Percentiles rank a stretch among this genome's conserved stretches.
Evolutionary conservation across 352 stramenopile genomes (phyloP).

Genomic region (Globisporangium okanoganense): DNA sequence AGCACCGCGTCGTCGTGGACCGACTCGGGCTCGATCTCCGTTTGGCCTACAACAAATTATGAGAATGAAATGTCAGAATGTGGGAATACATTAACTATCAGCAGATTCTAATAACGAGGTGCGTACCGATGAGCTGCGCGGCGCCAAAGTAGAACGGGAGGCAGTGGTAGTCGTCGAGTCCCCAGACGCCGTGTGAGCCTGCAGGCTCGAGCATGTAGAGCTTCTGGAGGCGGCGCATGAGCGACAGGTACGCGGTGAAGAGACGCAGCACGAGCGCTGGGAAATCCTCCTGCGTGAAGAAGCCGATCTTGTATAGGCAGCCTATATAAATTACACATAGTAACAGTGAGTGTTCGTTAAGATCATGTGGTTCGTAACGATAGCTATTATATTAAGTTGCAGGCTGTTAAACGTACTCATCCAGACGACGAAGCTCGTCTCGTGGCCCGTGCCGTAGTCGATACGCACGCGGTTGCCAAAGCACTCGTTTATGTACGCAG

Average conservation of each 20-base stretch:
- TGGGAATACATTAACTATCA: background rate
- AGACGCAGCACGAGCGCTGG: constrained; percentile 86
- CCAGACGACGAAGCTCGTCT: constrained; percentile 97
- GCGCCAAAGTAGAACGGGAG: constrained; percentile 98
- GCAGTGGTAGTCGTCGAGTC: constrained; percentile 99
- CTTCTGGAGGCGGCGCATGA: constrained; percentile 94
- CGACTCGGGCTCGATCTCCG: constrained; percentile 59
- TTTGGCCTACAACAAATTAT: constrained; percentile 37
- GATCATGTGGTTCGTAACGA: constrained; percentile 10
- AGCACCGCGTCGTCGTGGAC: constrained; percentile 79
- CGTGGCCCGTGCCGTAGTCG: constrained; percentile 99
- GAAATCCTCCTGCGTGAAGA: constrained; percentile 83
- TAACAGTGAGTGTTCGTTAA: constrained; percentile 6
- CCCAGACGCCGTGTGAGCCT: constrained; percentile 98
- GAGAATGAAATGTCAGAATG: background rate
- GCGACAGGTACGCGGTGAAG: constrained; percentile 92
- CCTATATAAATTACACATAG: constrained; percentile 21
- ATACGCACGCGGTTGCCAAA: constrained; percentile 97
- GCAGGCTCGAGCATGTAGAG: constrained; percentile 98
- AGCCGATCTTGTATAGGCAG: constrained; percentile 88
- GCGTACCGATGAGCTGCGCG: constrained; percentile 87
- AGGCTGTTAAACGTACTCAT: constrained; percentile 52
- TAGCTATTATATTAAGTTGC: constrained; percentile 21
- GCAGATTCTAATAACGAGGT: background rate
- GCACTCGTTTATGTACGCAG: constrained; percentile 92